Evolutionary conservation across 2,329 filamentous ascomycete genomes (phyloP), one percentile per base, ranked within the genome.

Genomic region (Zymoseptoria pseudotritici): DNA sequence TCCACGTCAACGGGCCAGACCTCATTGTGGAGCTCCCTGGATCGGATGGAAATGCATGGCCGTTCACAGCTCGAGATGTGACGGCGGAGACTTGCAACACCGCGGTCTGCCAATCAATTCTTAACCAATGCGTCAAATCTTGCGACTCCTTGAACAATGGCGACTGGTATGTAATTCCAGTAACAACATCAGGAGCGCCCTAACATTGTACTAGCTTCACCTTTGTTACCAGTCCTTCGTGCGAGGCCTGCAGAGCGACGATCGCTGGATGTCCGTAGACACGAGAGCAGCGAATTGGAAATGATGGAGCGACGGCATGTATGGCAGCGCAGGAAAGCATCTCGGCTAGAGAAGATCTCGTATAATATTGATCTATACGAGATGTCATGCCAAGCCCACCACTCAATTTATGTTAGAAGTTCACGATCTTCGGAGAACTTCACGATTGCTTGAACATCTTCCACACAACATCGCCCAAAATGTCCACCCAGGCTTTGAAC

Each of bases 401-500:
- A 19, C 50, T n/a, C 22, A 26, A n/a, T 29, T 29, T 26, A 10
- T 53, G 3, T 53, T 21, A 31, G 29, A 53, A n/a, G 10, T 53
- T 26, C 51, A 53, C 22, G 19, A 8, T 24, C 52, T 17, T 21
- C 20, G 20, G 8, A n/a, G n/a, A n/a, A 52, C 50, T 22, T 52
- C 50, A 19, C 52, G 19, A 24, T 24, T 3, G 31, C 22, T 7
- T 19, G 29, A 29, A 19, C 52, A 11, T 53, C 11, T 31, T n/a
- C 52, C 17, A 13, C 17, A 13, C n/a, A 13, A 58, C 51, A 11
- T 61, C 56, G 59, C 56, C 63, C 80, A 84, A 74, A 75, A 87
- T 86, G 85, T 80, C 78, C 75, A 72, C 74, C 70, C 82, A 89
- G 80, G 84, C 90, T 78, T 82, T 94, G 78, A 96, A 96, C 89